phyloP scores from a whole-genome alignment of 805 yeast genomes.

The Suhomyces sp. region DNA sequence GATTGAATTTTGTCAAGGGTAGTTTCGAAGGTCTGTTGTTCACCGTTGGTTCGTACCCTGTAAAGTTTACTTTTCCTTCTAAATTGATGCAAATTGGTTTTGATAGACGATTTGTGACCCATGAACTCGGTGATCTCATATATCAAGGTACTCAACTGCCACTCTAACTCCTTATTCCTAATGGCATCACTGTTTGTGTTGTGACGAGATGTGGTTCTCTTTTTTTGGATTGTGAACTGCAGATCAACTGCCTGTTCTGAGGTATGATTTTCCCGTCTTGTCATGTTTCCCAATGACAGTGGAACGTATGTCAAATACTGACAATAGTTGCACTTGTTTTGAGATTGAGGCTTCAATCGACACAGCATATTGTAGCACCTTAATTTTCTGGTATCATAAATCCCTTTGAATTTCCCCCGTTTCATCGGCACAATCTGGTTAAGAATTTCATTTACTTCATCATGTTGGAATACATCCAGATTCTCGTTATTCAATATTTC shows the following conservation, averaged over 20 bases:
- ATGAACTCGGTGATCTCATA: conserved; percentile 3
- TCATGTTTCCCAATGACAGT: conserved; percentile 5
- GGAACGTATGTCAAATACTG: conserved; percentile 7
- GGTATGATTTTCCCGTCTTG: background rate
- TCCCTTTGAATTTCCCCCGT: conserved; percentile 24
- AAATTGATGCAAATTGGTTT: background rate
- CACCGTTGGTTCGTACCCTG: background rate
- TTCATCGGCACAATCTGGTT: background rate
- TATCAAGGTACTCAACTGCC: conserved; percentile 2
- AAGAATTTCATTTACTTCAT: background rate
- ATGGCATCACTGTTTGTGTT: background rate
- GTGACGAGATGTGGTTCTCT: background rate
- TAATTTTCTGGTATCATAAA: conserved; percentile 19
- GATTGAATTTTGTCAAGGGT: background rate
- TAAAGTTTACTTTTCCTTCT: background rate
- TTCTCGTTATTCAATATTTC: background rate
- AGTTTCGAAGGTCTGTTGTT: background rate
- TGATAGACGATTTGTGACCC: background rate
- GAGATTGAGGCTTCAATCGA: background rate
- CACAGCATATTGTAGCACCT: conserved; percentile 13
- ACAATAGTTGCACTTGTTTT: conserved; percentile 4
- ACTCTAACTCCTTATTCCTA: background rate
- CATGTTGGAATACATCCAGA: background rate
- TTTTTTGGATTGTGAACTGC: background rate
- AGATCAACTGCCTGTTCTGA: background rate